phyloP scores from a whole-genome alignment of 2,329 filamentous ascomycete species.

The Dactylellina sp. region DNA sequence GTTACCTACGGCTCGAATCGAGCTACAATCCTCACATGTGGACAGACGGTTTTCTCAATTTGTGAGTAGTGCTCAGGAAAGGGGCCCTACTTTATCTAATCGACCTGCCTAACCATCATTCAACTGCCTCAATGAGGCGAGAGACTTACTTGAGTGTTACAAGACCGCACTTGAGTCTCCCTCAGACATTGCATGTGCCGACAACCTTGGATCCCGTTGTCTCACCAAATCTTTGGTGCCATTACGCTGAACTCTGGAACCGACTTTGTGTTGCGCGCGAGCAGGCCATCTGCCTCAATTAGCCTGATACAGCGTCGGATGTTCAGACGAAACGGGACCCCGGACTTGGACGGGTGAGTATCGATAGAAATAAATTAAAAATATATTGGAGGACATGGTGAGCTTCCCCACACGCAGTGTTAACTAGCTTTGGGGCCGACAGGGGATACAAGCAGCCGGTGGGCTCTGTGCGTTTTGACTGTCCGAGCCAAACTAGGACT shows the following conservation, averaged over 20 bases:
- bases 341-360: constrained; percentile 16
- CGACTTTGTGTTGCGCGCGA: constrained; percentile 27
- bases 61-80: no score
- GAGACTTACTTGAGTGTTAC: no score
- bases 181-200: not conserved
- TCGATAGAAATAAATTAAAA: constrained; percentile 56
- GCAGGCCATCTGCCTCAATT: constrained; percentile 26
- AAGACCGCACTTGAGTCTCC: not conserved
- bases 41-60: no score
- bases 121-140: not conserved
- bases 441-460: constrained; percentile 14
- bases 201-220: constrained; percentile 15
- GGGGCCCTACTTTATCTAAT: constrained; percentile 14
- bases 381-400: constrained; percentile 25
- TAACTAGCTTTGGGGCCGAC: constrained; percentile 1
- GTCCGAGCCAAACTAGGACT: constrained; percentile 29
- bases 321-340: constrained; percentile 38
- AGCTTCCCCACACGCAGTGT: constrained; percentile 41
- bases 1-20: constrained; percentile 5
- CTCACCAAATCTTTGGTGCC: constrained; percentile 4
- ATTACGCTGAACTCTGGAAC: constrained; percentile 32
- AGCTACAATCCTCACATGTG: no score
- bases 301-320: constrained; percentile 36
- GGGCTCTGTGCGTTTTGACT: constrained; percentile 9
- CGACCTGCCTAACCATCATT: constrained; percentile 3